These are phyloP conservation scores for Kondoa malvinella DNA, from an alignment of 768 basidiomycete genomes.

Conservation along the genomic window DNA sequence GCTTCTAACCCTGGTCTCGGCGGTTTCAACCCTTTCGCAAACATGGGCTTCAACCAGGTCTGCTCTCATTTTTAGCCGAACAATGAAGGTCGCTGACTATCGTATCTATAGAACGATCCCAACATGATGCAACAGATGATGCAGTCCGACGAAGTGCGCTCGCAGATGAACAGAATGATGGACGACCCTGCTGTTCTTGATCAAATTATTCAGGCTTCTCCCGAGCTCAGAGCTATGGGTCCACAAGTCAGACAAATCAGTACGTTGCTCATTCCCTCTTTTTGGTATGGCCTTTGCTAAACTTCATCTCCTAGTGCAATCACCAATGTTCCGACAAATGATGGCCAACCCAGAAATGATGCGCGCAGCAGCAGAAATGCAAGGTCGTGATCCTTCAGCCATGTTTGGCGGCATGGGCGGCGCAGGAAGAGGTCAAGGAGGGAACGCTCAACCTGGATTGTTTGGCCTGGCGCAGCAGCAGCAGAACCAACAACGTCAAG, in stretches of 20 bases:
- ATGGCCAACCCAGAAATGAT: conserved; percentile 57
- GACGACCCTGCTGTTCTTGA: conserved; percentile 77
- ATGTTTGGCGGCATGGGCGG: conserved; percentile 13
- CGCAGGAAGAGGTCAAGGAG: conserved; percentile 4
- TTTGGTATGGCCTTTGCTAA: not conserved
- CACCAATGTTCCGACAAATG: conserved; percentile 25
- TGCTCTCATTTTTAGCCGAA: not conserved
- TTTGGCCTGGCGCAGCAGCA: conserved; percentile 8
- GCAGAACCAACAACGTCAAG: conserved; percentile 8
- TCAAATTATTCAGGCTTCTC: conserved; percentile 61
- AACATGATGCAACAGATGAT: conserved; percentile 54
- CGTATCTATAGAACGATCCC: conserved; percentile 46
- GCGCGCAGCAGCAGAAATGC: conserved; percentile 27
- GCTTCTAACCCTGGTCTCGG: conserved; percentile 25
- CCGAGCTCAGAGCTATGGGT: conserved; percentile 54
- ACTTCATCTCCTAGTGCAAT: conserved; percentile 10
- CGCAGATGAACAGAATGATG: conserved; percentile 70
- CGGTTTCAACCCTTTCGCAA: conserved; percentile 70
- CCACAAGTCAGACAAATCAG: conserved; percentile 60
- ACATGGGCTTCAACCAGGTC: conserved; percentile 43
- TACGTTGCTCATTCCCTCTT: not conserved
- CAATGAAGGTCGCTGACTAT: not conserved
- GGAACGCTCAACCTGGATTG: conserved; percentile 7
- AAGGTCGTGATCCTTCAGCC: conserved; percentile 17
- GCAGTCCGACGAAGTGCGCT: conserved; percentile 41